A percentile compares a stretch with the other conserved stretches of the same genome.
Conservation (phyloP, 371 early-diverging fungal species). For the Rhizopus stolonifer region DNA sequence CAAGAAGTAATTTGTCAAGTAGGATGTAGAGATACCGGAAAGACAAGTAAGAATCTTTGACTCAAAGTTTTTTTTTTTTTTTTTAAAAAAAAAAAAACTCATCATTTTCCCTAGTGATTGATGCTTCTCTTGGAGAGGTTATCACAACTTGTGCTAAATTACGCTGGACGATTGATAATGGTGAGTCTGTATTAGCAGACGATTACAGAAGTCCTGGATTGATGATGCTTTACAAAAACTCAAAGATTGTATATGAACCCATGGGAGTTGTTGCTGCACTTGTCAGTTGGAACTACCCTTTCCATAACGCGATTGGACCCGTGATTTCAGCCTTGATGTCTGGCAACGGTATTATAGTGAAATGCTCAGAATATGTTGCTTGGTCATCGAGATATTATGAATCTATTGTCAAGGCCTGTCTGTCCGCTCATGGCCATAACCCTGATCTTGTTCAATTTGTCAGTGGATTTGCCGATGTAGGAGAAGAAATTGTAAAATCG, state of each 20-base stretch:
- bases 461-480: slow-evolving; percentile 79
- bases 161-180: slow-evolving; percentile 80
- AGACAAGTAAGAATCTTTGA: slow-evolving; percentile 64
- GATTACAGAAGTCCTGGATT: slow-evolving; percentile 71
- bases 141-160: slow-evolving; percentile 80
- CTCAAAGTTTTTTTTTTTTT: too few species aligned
- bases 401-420: slow-evolving; percentile 62
- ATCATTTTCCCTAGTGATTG: slow-evolving; percentile 64
- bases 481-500: slow-evolving; percentile 65
- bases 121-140: slow-evolving; percentile 84
- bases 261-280: slow-evolving; percentile 78
- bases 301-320: slow-evolving; percentile 83
- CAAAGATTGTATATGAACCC: slow-evolving; percentile 79
- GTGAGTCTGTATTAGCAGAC: slow-evolving; percentile 67
- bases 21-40: slow-evolving; percentile 82
- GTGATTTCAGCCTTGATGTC: slow-evolving; percentile 82
- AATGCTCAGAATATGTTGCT: slow-evolving; percentile 83
- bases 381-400: slow-evolving; percentile 75
- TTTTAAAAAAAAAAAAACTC: not conserved
- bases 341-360: slow-evolving; percentile 84
- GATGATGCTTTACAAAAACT: slow-evolving; percentile 76
- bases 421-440: slow-evolving; percentile 70
- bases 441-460: slow-evolving; percentile 79
- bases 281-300: slow-evolving; percentile 87
- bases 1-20: slow-evolving; percentile 79